Conservation (phyloP, 164 flowering plant species). For the Dillenia turbinata region DNA sequence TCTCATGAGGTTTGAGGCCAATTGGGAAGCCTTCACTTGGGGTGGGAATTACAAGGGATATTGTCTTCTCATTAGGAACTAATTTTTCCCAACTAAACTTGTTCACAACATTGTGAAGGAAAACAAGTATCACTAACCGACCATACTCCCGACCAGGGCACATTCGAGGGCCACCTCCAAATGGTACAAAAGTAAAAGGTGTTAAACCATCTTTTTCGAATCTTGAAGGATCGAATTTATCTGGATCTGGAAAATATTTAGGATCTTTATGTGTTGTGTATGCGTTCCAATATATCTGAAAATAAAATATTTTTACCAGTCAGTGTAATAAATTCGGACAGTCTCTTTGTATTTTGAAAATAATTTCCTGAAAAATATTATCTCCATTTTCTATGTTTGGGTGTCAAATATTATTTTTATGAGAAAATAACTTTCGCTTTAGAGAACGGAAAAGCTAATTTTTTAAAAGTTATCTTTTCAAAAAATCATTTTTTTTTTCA, state of each 20-base stretch:
- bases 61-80: conserved; percentile 36
- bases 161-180: conserved; percentile 62
- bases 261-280: conserved; percentile 38
- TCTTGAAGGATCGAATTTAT: conserved; percentile 42
- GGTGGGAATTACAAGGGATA: conserved; percentile 37
- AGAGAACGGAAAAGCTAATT: no score
- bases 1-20: conserved; percentile 33
- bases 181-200: conserved; percentile 53
- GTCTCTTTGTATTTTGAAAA: no score
- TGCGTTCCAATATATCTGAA: conserved; percentile 52
- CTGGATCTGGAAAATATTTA: conserved; percentile 37
- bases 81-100: conserved; percentile 43
- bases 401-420: no score
- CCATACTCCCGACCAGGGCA: conserved; percentile 59
- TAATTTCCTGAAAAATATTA: no score
- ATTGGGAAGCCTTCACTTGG: conserved; percentile 49
- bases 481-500: no score
- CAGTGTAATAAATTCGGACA: no score
- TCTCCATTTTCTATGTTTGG: no score
- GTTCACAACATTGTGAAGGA: conserved; percentile 46
- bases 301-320: no score
- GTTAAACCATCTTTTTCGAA: conserved; percentile 48
- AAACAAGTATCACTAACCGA: conserved; percentile 39
- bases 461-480: no score
- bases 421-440: no score